Evolutionary conservation across 2,329 filamentous ascomycete genomes (phyloP), one percentile per base, ranked within the genome.

Genomic region (Diaporthe longicolla): DNA sequence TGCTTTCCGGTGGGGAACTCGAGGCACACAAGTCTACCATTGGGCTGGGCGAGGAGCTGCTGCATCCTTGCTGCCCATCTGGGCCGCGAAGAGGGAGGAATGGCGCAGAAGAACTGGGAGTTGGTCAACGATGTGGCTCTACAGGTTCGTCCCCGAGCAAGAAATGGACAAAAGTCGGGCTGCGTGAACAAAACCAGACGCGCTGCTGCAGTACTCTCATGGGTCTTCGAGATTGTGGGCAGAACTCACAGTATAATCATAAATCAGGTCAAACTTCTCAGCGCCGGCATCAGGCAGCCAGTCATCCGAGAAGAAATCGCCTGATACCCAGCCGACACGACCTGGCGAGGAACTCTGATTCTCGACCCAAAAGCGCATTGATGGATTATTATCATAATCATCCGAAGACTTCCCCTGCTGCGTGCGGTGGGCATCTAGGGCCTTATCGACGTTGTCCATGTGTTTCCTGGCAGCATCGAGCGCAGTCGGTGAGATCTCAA

Each of bases 1-100:
- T 90, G 87, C 81, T 95, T 97, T 75, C 90, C 88, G 1, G 92
- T 91, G 13, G 95, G 95, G 81, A 93, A 97, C 81, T 97, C 94
- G 75, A 97, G 88, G 82, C 90, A 92, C 69, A 92, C 80, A 35
- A 93, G 83, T 50, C 87, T 84, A 29, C 90, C 89, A 32, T 77
- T 80, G 13, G 73, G 78, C 8, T 85, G 84, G 26, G 82, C 77
- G 40, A 92, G 83, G 52, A 92, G 84, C 52, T 86, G 80, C 19
- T 83, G 78, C 82, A 89, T 88, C 71, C 89, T 84, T 71, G 81
- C 81, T 17, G 89, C 87, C 90, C 90, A 92, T 26, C 79, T 80
- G 4, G 86, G 84, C 26, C 90, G 86, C 70, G 86, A 82, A 1
- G 83, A 81, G 1, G 86, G 87, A n/a, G 89, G 89, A 0, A 93